These are phyloP conservation scores for Sporothrix globosa DNA, from an alignment of 2,329 filamentous ascomycete genomes.

Conservation along the genomic window DNA sequence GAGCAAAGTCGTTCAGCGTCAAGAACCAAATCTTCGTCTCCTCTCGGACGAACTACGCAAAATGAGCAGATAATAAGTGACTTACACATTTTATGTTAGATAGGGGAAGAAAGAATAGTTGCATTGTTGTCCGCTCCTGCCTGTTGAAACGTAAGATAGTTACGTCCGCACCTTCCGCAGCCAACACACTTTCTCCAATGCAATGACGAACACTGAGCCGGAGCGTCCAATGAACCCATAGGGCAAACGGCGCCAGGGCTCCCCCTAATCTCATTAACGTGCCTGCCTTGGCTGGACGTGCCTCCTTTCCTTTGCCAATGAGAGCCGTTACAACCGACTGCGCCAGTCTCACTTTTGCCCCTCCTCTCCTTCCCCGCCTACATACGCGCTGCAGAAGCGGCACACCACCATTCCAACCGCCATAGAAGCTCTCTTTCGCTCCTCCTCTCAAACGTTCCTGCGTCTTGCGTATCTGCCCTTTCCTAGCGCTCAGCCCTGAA, in stretches of 20 bases:
- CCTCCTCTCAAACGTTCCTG: neutral
- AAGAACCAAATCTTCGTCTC: too few relatives aligned
- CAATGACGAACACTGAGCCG: neutral
- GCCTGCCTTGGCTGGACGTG: neutral
- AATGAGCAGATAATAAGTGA: too few relatives aligned
- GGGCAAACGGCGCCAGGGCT: neutral
- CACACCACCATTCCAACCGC: neutral
- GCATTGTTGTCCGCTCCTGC: neutral
- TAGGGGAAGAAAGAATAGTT: neutral
- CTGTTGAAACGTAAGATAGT: neutral
- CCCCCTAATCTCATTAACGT: neutral
- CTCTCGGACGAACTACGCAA: too few relatives aligned
- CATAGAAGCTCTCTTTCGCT: slow-evolving; percentile 6
- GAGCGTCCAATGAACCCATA: neutral
- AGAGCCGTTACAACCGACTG: slow-evolving; percentile 3
- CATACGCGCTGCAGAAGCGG: neutral
- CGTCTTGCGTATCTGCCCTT: neutral
- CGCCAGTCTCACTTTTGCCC: slow-evolving; percentile 22
- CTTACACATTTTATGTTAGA: too few relatives aligned
- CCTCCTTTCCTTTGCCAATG: slow-evolving; percentile 10
- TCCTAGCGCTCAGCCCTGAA: slow-evolving; percentile 23
- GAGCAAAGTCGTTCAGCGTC: too few relatives aligned
- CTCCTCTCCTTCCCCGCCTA: neutral
- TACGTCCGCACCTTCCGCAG: slow-evolving; percentile 16
- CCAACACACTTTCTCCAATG: neutral